Evolutionary conservation across 352 stramenopile species (phyloP), one percentile per base, ranked within the genome.

Genomic region (Nannochloropsis limnetica): DNA sequence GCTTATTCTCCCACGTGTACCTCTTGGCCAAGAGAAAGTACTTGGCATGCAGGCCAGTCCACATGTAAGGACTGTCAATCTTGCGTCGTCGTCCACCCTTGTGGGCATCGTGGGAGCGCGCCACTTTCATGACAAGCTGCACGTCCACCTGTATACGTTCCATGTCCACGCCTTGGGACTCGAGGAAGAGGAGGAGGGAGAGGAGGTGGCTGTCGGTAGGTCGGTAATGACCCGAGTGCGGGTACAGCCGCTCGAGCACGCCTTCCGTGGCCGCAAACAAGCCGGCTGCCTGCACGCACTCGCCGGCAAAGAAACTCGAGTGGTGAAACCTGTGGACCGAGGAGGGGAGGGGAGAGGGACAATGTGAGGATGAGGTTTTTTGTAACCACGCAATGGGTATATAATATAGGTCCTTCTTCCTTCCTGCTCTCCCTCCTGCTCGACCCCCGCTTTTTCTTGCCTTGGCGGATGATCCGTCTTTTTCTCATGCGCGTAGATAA

Each of bases 181-280:
- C 89, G 45, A 98, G 88, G 81, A 97, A 97, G 80, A 93, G 93
- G 15, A 98, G 89, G 83, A 97, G 89, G 84, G 95, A 90, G 68
- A 97, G 90, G 81, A 98, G 89, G 85, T 98, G 93, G 80, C 94
- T 92, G 86, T 98, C 95, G 23, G 91, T 93, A 43, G 95, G 95
- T 44, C 95, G 91, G 84, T 98, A 98, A 86, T 98, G 95, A 83
- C 95, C 95, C 23, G 93, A 97, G 89, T 98, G 95, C n/a, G 95
- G 95, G 90, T 97, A 98, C 84, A 98, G 92, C 88, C 90, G 91
- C 81, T 92, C 91, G 86, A 98, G 92, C 80, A 92, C 88, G 25
- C 95, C 95, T 79, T 96, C 81, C 22, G 89, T 88, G 83, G 97
- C 91, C 69, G 97, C 95, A 86, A 98, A 95, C 88, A 98, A 98